Percentiles rank a stretch among this genome's conserved stretches.
Evolutionary conservation across 805 yeast species (phyloP).

Genomic region (Naumovozyma dairenensis): DNA sequence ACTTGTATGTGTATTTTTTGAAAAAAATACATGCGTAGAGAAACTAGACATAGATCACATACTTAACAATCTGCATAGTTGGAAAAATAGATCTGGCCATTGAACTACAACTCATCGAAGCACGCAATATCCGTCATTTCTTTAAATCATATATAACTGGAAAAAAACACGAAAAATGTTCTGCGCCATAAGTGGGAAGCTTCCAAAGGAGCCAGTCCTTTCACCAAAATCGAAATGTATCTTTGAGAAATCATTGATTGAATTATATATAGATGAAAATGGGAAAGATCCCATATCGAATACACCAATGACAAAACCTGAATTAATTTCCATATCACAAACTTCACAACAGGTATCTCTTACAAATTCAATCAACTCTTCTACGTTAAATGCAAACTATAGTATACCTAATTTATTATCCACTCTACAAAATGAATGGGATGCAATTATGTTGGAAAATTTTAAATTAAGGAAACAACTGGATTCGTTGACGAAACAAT

Average conservation of each 20-base stretch:
- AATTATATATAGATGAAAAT: slow-evolving; percentile 50
- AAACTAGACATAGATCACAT: no score
- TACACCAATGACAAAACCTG: slow-evolving; percentile 48
- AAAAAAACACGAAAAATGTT: no score
- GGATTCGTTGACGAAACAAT: slow-evolving; percentile 53
- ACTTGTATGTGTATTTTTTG: no score
- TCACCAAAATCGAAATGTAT: slow-evolving; percentile 62
- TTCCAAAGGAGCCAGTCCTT: slow-evolving; percentile 61
- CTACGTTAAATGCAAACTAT: slow-evolving; percentile 35
- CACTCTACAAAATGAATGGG: slow-evolving; percentile 83
- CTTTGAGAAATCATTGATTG: slow-evolving; percentile 56
- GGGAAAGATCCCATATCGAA: slow-evolving; percentile 70
- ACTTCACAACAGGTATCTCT: slow-evolving; percentile 24
- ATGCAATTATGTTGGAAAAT: slow-evolving; percentile 70
- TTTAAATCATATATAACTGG: no score
- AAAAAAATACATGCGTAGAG: no score
- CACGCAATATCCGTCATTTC: no score
- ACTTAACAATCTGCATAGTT: no score
- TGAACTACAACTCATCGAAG: no score
- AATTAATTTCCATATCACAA: slow-evolving; percentile 39
- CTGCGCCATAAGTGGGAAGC: slow-evolving; percentile 55
- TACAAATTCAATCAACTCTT: slow-evolving; percentile 30
- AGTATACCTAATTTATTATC: slow-evolving; percentile 66
- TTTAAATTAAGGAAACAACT: slow-evolving; percentile 69
- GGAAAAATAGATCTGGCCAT: no score